Base-by-base conservation (phyloP, 106 monocot species). In the Dioscorea alata region DNA sequence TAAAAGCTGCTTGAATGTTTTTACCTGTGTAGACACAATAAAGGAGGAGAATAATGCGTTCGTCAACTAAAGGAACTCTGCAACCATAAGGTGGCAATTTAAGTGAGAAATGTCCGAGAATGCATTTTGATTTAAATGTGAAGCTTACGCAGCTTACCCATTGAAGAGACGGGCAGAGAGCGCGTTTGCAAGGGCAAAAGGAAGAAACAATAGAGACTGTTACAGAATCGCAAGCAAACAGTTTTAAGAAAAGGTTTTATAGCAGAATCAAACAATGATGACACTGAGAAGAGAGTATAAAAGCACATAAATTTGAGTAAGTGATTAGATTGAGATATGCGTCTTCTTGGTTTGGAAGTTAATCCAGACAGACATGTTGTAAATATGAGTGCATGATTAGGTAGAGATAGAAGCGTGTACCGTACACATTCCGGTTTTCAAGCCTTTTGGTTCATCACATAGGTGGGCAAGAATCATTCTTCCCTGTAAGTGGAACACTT, bases 351-450 rank as follows among this genome's bases (percentile, higher is more conserved):
- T 42, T 18, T 56, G 54, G 16, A 56, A 56, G 5, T 16, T 19
- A 56, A 56, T 56, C 1, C 19, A 6, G 19, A 16, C n/a, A 56
- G 54, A 56, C 54, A 4, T 2, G 18, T 13, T 10, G 18, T 56
- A 56, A 56, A 56, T 18, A 19, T 18, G n/a, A 56, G 54, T 19
- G 42, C 42, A 6, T 42, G 10, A 42, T 6, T 42, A 42, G 42
- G 42, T 10, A 42, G 42, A 23, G 66, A 67, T 31, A 48, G 12
- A 66, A 48, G 33, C 20, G 35, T 16, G 22, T 90, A 99, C 97
- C 97, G 92, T 77, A 81, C 92, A 99, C 97, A 99, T 99, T 66
- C 84, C 92, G 76, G 97, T 90, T 77, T 99, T 99, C 71, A 99
- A 83, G 33, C 97, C 97, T 75, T 92, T 92, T 14, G 89, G 89